Percentiles rank a stretch among this genome's conserved stretches.
phyloP scores from a whole-genome alignment of 1,139 yeast species.

The Pichiaceae sp. region DNA sequence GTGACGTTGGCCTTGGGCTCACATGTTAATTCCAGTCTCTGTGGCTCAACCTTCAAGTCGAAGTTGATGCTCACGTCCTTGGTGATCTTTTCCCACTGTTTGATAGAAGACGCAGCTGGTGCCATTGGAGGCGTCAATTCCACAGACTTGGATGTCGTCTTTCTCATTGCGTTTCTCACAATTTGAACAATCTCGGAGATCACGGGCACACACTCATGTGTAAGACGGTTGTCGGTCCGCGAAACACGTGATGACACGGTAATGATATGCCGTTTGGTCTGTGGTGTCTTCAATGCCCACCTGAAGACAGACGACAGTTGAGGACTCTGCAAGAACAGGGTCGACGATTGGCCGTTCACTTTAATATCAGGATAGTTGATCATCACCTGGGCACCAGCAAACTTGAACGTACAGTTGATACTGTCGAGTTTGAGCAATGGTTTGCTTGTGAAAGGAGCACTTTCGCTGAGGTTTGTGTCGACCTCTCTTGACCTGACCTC shows the following conservation, averaged over 20 bases:
- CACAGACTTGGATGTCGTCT: background rate
- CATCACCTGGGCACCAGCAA: constrained; percentile 65
- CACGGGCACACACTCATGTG: constrained; percentile 75
- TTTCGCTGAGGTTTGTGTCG: background rate
- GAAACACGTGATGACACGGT: constrained; percentile 52
- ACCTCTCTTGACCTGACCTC: background rate
- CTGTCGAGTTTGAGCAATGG: constrained; percentile 27
- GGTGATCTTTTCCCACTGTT: constrained; percentile 18
- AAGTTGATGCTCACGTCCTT: constrained; percentile 48
- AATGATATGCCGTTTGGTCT: constrained; percentile 34
- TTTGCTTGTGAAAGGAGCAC: background rate
- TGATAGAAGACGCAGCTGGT: constrained; percentile 7
- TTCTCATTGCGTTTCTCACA: constrained; percentile 22
- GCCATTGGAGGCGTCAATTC: background rate
- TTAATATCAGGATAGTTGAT: constrained; percentile 39
- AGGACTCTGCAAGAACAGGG: constrained; percentile 68
- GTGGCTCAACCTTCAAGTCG: constrained; percentile 61
- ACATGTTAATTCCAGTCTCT: constrained; percentile 72
- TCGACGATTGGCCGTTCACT: constrained; percentile 32
- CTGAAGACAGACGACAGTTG: constrained; percentile 52
- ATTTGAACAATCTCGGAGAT: constrained; percentile 49
- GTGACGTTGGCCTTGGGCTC: constrained; percentile 91
- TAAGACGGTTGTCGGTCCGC: constrained; percentile 65
- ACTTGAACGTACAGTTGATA: constrained; percentile 44
- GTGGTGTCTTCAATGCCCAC: constrained; percentile 25